phyloP scores from a whole-genome alignment of 2,329 filamentous ascomycete genomes.

The Fusarium devonianum region DNA sequence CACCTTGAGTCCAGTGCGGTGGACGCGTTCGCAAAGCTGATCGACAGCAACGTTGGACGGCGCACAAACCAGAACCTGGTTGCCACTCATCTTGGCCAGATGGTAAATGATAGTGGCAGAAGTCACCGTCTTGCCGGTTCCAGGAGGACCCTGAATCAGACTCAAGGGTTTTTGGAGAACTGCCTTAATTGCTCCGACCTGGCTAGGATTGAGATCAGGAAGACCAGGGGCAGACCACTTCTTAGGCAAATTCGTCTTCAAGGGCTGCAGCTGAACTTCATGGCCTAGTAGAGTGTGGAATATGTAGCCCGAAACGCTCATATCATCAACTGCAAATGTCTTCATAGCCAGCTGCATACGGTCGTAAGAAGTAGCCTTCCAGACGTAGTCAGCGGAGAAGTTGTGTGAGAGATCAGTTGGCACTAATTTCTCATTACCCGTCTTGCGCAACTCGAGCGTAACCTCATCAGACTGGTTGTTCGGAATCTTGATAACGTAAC shows the following conservation, averaged over 20 bases:
- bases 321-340: constrained; percentile 96
- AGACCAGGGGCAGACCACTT: constrained; percentile 96
- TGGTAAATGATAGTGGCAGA: constrained; percentile 99
- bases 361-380: constrained; percentile 99
- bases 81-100: constrained; percentile 91
- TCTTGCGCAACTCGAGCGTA: constrained; percentile 90
- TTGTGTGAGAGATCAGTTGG: constrained; percentile 97
- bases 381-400: constrained; percentile 98
- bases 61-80: constrained; percentile 94
- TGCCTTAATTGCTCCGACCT: constrained; percentile 95
- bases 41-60: constrained; percentile 99
- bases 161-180: constrained; percentile 93
- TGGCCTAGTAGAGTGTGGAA: constrained; percentile 97
- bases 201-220: constrained; percentile 92
- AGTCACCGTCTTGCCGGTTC: constrained; percentile 97
- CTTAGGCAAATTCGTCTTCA: constrained; percentile 95
- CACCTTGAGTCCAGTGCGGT: constrained; percentile 92
- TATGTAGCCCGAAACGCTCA: constrained; percentile 98
- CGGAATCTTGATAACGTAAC: constrained; percentile 98
- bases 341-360: constrained; percentile 99
- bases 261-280: constrained; percentile 90
- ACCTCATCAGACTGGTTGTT: constrained; percentile 99
- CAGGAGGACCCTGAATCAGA: constrained; percentile 94
- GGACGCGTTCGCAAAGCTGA: constrained; percentile 96
- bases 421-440: constrained; percentile 94